Evolutionary conservation across 495 filamentous ascomycete species (phyloP).

Genomic region (Sporormia fimetaria): DNA sequence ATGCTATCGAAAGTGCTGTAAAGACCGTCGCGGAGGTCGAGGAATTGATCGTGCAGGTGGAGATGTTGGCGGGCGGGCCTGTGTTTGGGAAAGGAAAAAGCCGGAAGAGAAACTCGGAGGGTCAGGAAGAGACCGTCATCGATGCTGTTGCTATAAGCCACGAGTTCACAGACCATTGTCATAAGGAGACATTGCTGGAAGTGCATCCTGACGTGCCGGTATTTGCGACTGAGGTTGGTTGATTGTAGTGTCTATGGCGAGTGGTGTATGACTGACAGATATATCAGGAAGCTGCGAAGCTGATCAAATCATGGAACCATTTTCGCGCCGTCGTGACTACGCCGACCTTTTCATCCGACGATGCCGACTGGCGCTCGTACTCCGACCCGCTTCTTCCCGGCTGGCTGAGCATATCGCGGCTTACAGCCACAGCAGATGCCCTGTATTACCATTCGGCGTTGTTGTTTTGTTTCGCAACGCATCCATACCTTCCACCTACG

Average conservation of each 20-base stretch:
- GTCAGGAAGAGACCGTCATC: slow-evolving; percentile 27
- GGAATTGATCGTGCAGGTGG: slow-evolving; percentile 27
- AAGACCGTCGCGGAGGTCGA: slow-evolving; percentile 31
- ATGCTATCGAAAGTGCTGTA: slow-evolving; percentile 38
- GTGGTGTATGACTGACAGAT: too few species aligned
- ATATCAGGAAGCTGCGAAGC: slow-evolving; percentile 36
- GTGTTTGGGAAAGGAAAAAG: slow-evolving; percentile 12
- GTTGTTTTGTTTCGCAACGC: slow-evolving; percentile 37
- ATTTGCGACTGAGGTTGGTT: slow-evolving; percentile 35
- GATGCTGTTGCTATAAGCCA: slow-evolving; percentile 42
- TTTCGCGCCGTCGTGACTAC: slow-evolving; percentile 36
- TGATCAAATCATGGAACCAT: slow-evolving; percentile 40
- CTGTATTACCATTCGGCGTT: slow-evolving; percentile 45
- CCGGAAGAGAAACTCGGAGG: neutral
- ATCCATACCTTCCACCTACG: slow-evolving; percentile 8
- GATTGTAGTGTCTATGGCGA: too few species aligned
- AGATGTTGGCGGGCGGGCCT: slow-evolving; percentile 21
- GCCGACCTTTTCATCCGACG: slow-evolving; percentile 25
- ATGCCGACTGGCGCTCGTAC: slow-evolving; percentile 32
- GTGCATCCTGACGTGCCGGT: slow-evolving; percentile 38
- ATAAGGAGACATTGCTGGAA: slow-evolving; percentile 41
- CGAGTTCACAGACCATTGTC: slow-evolving; percentile 51
- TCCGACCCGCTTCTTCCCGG: slow-evolving; percentile 35
- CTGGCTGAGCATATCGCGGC: slow-evolving; percentile 40
- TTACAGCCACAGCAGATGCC: slow-evolving; percentile 36